Percentiles rank a stretch among this genome's conserved stretches.
Evolutionary conservation across 2,329 filamentous ascomycete species (phyloP).

Genomic region (Dactylellina parvicollis): DNA sequence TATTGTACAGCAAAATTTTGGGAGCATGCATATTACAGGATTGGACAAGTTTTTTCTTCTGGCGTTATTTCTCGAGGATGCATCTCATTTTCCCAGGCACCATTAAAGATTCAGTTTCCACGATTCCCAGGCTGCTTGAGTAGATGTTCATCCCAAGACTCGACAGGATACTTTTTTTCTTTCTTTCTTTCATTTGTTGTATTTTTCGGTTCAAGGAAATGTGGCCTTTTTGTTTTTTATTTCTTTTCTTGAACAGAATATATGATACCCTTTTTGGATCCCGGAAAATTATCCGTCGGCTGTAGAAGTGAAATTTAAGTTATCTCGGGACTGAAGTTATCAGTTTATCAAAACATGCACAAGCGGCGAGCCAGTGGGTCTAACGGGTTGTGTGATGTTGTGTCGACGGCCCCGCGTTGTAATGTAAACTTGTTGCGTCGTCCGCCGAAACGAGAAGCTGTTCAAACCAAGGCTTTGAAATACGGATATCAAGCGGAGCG

Average conservation of each 20-base stretch:
- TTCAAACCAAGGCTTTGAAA: constrained; percentile 22
- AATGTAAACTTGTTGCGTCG: neutral
- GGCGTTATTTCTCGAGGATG: constrained; percentile 37
- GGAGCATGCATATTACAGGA: neutral
- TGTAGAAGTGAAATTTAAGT: neutral
- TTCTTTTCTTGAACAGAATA: neutral
- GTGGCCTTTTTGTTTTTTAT: neutral
- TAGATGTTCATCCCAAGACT: constrained; percentile 13
- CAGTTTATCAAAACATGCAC: no score
- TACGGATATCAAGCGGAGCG: neutral
- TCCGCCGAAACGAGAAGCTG: constrained; percentile 9
- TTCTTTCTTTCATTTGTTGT: neutral
- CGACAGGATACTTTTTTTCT: neutral
- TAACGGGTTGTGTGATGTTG: constrained; percentile 2
- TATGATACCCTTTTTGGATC: constrained; percentile 42
- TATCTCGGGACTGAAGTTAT: no score
- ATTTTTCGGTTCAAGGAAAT: neutral
- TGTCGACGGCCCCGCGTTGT: neutral
- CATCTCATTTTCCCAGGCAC: constrained; percentile 47
- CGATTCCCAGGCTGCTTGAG: constrained; percentile 17
- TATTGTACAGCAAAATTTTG: neutral
- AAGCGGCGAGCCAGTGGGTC: neutral
- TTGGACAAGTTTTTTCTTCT: constrained; percentile 9
- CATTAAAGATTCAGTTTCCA: neutral
- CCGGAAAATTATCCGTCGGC: neutral